A percentile compares a stretch with the other conserved stretches of the same genome.
phyloP scores from a whole-genome alignment of 73 alveolate species.

The Tetrahymena elliotti region DNA sequence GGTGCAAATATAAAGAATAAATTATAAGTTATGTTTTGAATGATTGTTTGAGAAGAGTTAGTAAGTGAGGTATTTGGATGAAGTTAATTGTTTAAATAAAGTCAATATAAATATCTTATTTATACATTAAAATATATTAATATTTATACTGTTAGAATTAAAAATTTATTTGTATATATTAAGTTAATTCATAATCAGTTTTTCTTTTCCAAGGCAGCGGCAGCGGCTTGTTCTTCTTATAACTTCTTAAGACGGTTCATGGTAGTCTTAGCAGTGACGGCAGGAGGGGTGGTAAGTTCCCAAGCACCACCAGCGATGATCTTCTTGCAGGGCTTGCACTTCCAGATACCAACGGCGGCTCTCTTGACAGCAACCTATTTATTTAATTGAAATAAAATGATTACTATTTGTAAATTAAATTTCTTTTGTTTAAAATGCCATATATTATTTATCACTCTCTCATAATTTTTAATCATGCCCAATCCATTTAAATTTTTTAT shows the following conservation, averaged over 20 bases:
- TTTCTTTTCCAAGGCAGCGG: slow-evolving; percentile 26
- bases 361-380: slow-evolving; percentile 70
- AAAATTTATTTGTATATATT: neutral
- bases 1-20: too few relatives aligned
- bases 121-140: neutral
- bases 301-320: slow-evolving; percentile 84
- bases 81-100: neutral
- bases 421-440: neutral
- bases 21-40: neutral
- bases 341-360: slow-evolving; percentile 85
- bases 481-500: too few relatives aligned
- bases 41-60: neutral
- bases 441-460: too few relatives aligned
- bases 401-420: neutral
- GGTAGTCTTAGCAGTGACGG: slow-evolving; percentile 64
- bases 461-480: too few relatives aligned
- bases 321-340: slow-evolving; percentile 70
- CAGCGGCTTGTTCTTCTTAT: slow-evolving; percentile 70
- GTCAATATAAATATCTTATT: neutral
- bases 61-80: neutral
- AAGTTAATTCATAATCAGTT: slow-evolving; percentile 3
- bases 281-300: slow-evolving; percentile 67
- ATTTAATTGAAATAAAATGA: neutral
- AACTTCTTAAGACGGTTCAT: slow-evolving; percentile 65
- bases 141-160: neutral